phyloP scores from a whole-genome alignment of 306 rosid genomes.

The Rosa chinensis region DNA sequence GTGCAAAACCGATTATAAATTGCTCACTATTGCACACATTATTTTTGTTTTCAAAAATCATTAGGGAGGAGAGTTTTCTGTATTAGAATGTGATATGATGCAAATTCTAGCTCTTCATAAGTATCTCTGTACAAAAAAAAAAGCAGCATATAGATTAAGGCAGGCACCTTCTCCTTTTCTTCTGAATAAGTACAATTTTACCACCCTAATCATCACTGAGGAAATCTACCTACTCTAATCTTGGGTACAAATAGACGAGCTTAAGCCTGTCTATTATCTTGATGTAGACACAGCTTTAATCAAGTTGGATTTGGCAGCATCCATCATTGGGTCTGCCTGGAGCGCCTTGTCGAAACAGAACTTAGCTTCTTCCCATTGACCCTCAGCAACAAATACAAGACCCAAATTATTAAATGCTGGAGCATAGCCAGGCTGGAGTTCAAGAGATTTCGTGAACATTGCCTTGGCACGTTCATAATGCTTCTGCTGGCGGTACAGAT shows the following conservation, averaged over 20 bases:
- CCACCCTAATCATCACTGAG: conserved; percentile 7
- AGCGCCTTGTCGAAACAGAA: conserved; percentile 84
- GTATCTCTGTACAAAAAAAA: neutral
- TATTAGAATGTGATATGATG: neutral
- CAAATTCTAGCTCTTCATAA: neutral
- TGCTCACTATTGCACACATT: neutral
- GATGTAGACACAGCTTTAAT: conserved; percentile 63
- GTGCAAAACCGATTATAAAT: too few relatives aligned
- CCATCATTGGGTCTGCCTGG: conserved; percentile 73
- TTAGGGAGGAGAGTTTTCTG: neutral
- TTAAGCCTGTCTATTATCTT: conserved; percentile 44
- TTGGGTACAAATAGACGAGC: conserved; percentile 28
- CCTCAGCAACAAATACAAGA: conserved; percentile 90
- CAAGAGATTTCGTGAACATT: conserved; percentile 85
- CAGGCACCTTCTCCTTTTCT: neutral
- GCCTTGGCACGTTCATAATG: conserved; percentile 86
- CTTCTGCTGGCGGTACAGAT: conserved; percentile 81
- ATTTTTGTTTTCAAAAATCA: neutral
- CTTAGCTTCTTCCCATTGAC: conserved; percentile 86
- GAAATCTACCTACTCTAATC: conserved; percentile 16
- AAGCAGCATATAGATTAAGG: neutral
- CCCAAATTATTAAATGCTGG: conserved; percentile 92
- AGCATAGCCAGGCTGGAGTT: conserved; percentile 85
- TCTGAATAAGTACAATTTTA: neutral
- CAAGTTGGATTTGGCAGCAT: conserved; percentile 85